Evolutionary conservation across 495 filamentous ascomycete genomes (phyloP), one percentile per base, ranked within the genome.

Genomic region (Cladorrhinum samala): DNA sequence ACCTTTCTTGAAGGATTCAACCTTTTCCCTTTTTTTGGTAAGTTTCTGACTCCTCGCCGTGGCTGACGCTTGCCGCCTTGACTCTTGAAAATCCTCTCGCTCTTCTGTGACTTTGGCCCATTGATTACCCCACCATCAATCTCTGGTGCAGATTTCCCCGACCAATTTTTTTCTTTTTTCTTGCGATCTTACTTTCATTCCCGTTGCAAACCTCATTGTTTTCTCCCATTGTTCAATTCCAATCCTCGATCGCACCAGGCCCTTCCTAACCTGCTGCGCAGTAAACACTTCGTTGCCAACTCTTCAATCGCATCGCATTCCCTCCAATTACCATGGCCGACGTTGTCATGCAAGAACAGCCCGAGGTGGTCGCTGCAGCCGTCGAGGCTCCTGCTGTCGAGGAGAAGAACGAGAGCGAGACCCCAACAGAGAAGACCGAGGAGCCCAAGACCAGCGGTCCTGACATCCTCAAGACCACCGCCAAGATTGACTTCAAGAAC

Each of bases 311-410:
- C n/a, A n/a, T n/a, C n/a, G n/a, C n/a, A 33, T 33, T 33, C 36
- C 21, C n/a, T n/a, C n/a, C 27, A 24, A 38, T 27, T 50, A 58
- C 37, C 43, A 64, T 68, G 61, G 68, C 63, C 56, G 67, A 71
- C 53, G 40, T 56, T 19, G 53, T 44, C 47, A 36, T 57, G 21
- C 63, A 65, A 18, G 61, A 61, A 14, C 58, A 63, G 49, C 46
- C 41, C 24, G 62, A 46, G 17, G 61, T 57, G 11, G 43, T 56
- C 17, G 42, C 56, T 19, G 27, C 44, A 17, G 9, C 49, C 23
- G 49, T 44, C 17, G 27, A 33, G 27, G 27, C 27, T 33, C 33
- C 60, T 40, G 57, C 56, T 46, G 17, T 27, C 17, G 16, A 40
- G 30, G 30, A 39, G 17, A 40, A 33, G 24, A 11, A 5, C 27